A percentile compares a stretch with the other conserved stretches of the same genome.
These are phyloP conservation scores for Chrysoporthe cubensis DNA, from an alignment of 2,329 filamentous ascomycete species.

Conservation along the genomic window DNA sequence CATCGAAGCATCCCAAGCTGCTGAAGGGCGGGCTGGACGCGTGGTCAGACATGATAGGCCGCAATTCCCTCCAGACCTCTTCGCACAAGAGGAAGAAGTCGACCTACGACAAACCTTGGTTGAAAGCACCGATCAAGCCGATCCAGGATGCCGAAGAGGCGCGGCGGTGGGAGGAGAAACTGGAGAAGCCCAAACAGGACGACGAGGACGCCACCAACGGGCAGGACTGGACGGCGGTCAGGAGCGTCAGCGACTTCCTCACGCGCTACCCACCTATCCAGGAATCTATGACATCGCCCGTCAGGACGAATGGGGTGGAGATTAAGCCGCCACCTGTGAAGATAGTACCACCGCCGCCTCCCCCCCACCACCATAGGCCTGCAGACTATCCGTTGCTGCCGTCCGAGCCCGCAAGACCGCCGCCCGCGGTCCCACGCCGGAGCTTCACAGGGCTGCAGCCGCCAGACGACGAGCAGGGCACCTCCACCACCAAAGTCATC, in stretches of 20 bases:
- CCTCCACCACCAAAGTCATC: slow-evolving; percentile 49
- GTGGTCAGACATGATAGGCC: slow-evolving; percentile 83
- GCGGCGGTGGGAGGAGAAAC: slow-evolving; percentile 76
- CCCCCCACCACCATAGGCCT: slow-evolving; percentile 10
- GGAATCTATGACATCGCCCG: slow-evolving; percentile 61
- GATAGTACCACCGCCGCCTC: slow-evolving; percentile 9
- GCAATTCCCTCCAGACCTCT: slow-evolving; percentile 59
- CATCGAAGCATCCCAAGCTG: slow-evolving; percentile 68
- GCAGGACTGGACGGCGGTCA: slow-evolving; percentile 18
- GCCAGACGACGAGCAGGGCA: slow-evolving; percentile 42
- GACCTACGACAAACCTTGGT: slow-evolving; percentile 36
- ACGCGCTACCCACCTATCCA: slow-evolving; percentile 75
- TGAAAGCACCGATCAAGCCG: slow-evolving; percentile 61
- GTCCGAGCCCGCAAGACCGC: slow-evolving; percentile 66
- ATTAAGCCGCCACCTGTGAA: slow-evolving; percentile 9
- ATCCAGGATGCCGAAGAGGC: slow-evolving; percentile 78
- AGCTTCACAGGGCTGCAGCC: slow-evolving; percentile 78
- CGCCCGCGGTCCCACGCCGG: slow-evolving; percentile 67
- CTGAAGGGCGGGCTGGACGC: slow-evolving; percentile 82
- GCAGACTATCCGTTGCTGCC: slow-evolving; percentile 52
- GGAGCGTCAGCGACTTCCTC: slow-evolving; percentile 65
- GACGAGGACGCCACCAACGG: slow-evolving; percentile 14
- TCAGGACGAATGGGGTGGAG: slow-evolving; percentile 26
- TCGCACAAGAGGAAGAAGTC: slow-evolving; percentile 29
- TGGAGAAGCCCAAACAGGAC: slow-evolving; percentile 40